Conservation (phyloP, 345 rosid genomes). For the Capsella bursapastoris region DNA sequence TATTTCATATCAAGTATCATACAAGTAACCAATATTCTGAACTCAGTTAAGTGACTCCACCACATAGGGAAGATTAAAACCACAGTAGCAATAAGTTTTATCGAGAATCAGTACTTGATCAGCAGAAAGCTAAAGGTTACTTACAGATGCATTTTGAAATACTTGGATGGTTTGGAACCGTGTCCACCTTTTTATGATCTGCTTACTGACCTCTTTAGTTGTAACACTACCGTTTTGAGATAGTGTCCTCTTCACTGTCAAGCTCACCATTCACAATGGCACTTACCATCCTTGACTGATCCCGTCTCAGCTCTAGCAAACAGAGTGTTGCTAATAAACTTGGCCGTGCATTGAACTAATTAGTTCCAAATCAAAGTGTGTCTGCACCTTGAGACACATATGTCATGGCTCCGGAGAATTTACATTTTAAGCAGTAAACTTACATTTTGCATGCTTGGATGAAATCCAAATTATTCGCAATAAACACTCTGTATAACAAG, state of each 20-base stretch:
- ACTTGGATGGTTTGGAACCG: conserved; percentile 85
- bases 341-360: no score
- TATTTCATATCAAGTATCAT: conserved; percentile 5
- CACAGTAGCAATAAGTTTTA: not conserved
- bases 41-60: conserved; percentile 8
- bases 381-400: no score
- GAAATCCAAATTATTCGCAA: no score
- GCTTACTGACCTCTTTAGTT: conserved; percentile 63
- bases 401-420: no score
- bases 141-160: conserved; percentile 86
- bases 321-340: not conserved
- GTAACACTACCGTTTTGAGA: conserved; percentile 63
- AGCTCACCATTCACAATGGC: conserved; percentile 64
- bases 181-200: conserved; percentile 88
- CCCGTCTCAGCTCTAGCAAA: not conserved
- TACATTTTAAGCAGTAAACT: no score
- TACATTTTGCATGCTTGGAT: no score
- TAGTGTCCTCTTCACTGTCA: conserved; percentile 56
- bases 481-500: not conserved
- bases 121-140: conserved; percentile 31
- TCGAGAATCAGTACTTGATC: not conserved
- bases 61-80: not conserved
- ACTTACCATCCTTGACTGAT: conserved; percentile 22
- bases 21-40: conserved; percentile 14
- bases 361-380: no score